Evolutionary conservation across 305 asterid species (phyloP).

Genomic region (Salvia sclarea): DNA sequence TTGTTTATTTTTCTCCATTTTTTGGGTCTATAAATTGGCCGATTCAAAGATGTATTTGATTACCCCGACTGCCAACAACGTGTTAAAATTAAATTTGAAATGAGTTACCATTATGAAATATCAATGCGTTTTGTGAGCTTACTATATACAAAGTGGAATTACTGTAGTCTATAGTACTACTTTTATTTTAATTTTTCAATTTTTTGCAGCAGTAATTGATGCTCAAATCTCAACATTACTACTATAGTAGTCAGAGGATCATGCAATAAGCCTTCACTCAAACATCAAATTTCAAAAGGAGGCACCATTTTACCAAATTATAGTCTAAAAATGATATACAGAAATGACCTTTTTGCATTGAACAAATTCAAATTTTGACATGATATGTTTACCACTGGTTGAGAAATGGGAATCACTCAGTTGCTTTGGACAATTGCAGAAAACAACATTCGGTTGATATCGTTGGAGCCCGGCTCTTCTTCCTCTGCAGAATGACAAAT

Average conservation of each 20-base stretch:
- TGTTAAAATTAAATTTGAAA: no score
- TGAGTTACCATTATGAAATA: no score
- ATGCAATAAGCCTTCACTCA: not conserved
- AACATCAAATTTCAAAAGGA: no score
- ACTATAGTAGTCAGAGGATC: not conserved
- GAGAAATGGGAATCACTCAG: conserved; percentile 34
- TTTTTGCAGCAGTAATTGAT: no score
- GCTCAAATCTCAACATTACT: not conserved
- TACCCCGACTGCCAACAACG: no score
- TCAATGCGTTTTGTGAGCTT: no score
- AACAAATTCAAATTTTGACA: conserved; percentile 5
- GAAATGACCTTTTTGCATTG: not conserved
- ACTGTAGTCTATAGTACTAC: no score
- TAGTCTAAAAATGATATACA: not conserved
- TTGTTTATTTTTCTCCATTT: no score
- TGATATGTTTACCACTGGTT: not conserved
- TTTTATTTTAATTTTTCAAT: no score
- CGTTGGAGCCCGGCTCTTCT: conserved; percentile 54
- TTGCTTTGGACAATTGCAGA: conserved; percentile 79
- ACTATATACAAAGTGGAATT: no score
- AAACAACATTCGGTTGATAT: conserved; percentile 77
- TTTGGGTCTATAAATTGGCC: no score
- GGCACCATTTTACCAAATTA: not conserved
- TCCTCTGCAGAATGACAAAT: conserved; percentile 48
- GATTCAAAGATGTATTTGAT: no score